Evolutionary conservation across 2,329 filamentous ascomycete species (phyloP).

Genomic region (Talaromyces sp.): DNA sequence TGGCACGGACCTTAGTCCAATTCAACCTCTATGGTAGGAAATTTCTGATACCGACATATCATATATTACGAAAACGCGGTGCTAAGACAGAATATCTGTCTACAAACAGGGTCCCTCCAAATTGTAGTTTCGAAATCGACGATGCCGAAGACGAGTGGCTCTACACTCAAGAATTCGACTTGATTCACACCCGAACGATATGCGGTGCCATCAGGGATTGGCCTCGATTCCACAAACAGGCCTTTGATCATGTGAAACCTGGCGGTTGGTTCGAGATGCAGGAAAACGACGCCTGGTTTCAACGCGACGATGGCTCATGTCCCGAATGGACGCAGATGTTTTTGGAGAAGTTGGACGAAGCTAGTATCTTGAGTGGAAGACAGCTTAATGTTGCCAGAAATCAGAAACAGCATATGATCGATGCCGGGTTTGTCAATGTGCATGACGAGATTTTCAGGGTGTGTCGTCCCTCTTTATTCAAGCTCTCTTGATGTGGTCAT

Average conservation of each 20-base stretch:
- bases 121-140: constrained; percentile 22
- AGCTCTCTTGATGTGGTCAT: neutral
- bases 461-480: neutral
- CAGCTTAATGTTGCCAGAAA: constrained; percentile 28
- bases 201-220: constrained; percentile 19
- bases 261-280: constrained; percentile 48
- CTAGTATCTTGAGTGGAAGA: constrained; percentile 14
- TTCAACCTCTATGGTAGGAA: constrained; percentile 17
- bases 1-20: constrained; percentile 18
- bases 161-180: constrained; percentile 21
- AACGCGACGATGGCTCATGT: constrained; percentile 35
- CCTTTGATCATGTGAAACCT: constrained; percentile 35
- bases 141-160: constrained; percentile 23
- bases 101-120: constrained; percentile 20
- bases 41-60: neutral
- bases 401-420: constrained; percentile 36
- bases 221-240: constrained; percentile 17
- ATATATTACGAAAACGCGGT: neutral
- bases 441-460: constrained; percentile 26
- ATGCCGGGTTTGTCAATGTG: constrained; percentile 43
- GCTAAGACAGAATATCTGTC: neutral
- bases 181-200: constrained; percentile 21
- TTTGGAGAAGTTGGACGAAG: constrained; percentile 36
- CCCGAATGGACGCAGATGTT: constrained; percentile 24
- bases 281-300: constrained; percentile 41